These are phyloP conservation scores for Fusarium chaquense DNA, from an alignment of 2,329 filamentous ascomycete species.

Conservation along the genomic window DNA sequence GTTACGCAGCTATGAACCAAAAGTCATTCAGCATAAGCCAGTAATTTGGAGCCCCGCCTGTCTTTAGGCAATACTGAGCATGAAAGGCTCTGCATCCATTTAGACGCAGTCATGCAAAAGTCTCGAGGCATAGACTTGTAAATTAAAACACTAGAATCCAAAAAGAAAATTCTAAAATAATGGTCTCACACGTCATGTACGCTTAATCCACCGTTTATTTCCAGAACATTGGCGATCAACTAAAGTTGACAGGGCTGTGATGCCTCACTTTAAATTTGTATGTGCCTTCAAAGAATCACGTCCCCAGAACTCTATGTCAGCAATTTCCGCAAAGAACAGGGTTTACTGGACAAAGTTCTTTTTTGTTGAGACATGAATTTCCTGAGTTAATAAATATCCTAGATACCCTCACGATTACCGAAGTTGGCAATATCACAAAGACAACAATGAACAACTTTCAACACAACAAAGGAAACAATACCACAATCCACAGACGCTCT, in stretches of 20 bases:
- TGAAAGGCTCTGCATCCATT: not conserved
- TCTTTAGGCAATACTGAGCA: no score
- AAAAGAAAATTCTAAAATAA: not conserved
- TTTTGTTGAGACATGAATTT: not conserved
- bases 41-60: no score
- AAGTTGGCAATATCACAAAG: constrained; percentile 4
- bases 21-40: no score
- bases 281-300: not conserved
- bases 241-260: not conserved
- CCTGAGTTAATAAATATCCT: no score
- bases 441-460: not conserved
- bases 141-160: not conserved
- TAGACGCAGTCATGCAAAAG: not conserved
- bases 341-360: not conserved
- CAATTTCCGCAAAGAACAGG: not conserved
- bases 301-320: not conserved
- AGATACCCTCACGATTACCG: not conserved
- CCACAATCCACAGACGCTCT: not conserved
- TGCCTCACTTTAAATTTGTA: not conserved
- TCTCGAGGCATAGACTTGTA: not conserved
- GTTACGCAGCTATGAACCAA: no score
- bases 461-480: not conserved
- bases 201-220: not conserved
- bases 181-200: not conserved
- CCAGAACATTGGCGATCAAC: not conserved